Evolutionary conservation across 441 rosid species (phyloP), one percentile per base, ranked within the genome.

Genomic region (Aquilaria agallochum): DNA sequence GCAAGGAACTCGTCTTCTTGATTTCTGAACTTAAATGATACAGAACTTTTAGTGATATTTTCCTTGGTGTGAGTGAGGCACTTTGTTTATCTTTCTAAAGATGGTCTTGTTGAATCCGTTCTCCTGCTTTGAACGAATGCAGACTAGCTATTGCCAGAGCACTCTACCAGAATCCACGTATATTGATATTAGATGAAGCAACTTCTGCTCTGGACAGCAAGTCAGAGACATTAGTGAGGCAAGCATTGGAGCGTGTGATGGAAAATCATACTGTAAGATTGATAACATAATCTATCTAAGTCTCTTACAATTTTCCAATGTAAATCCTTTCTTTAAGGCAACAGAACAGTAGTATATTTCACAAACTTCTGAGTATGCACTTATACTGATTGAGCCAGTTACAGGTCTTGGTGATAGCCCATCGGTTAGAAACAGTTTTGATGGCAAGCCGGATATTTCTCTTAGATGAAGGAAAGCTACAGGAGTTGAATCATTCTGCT

Each of bases 111-210:
- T 34, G 48, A 53, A 15, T 20, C 48, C 27, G 7, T 33, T 48
- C 2, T 13, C 55, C 50, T 27, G n/a, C 31, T 34, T 20, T 59
- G 60, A 36, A 6, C 55, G 31, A 69, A 57, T 68, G 76, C 83
- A 93, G 97, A 74, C 68, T 90, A 69, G 96, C 97, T 59, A 88
- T 90, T 34, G 96, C 97, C 51, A 85, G 98, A 75, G 98, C 97
- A 45, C 78, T 90, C 31, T 87, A 94, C 68, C 95, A 87, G 74
- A 80, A 82, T 60, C 78, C 93, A 31, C 80, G 90, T 14, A 74
- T 94, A 69, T 70, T 94, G 78, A 80, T 94, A 62, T 80, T 94
- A 80, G 97, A 94, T 73, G 98, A 94, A 81, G 98, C 97, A 67
- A 94, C 98, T 56, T 93, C 96, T 65, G 97, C 97, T 31, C 73